Percentiles rank a stretch among this genome's conserved stretches.
Conservation (phyloP, 352 stramenopile species). For the Phytophthora ohioensis region DNA sequence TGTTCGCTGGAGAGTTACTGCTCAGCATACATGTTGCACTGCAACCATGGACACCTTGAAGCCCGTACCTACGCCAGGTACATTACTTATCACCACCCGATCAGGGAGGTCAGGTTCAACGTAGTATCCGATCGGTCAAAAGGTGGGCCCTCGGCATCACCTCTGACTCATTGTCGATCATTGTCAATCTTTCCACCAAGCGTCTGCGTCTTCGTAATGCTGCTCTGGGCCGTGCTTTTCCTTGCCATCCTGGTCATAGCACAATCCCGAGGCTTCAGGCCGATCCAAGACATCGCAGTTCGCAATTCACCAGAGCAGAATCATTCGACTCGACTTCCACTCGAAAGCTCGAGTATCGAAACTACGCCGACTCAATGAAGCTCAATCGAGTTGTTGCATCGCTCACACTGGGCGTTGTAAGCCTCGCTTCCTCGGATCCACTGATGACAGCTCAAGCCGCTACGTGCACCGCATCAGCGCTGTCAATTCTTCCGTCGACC, state of each 20-base stretch:
- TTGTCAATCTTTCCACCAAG: constrained; percentile 31
- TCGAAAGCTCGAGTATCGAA: constrained; percentile 12
- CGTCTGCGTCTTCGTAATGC: constrained; percentile 28
- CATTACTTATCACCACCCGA: constrained; percentile 22
- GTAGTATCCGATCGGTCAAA: constrained; percentile 23
- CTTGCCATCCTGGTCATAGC: constrained; percentile 21
- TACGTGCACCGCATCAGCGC: constrained; percentile 34
- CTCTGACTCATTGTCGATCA: constrained; percentile 28
- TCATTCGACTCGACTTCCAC: constrained; percentile 9
- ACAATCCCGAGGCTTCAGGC: not conserved
- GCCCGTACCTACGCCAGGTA: not conserved
- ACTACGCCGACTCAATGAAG: constrained; percentile 25
- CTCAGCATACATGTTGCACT: not conserved
- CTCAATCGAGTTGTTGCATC: constrained; percentile 24
- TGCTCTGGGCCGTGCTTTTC: not conserved
- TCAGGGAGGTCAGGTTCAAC: constrained; percentile 19
- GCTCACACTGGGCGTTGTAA: constrained; percentile 19
- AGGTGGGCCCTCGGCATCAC: constrained; percentile 14
- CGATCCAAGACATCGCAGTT: constrained; percentile 18
- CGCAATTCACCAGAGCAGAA: constrained; percentile 18
- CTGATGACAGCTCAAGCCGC: constrained; percentile 19
- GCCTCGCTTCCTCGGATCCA: constrained; percentile 8
- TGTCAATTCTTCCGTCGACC: constrained; percentile 43
- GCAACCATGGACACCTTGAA: not conserved
- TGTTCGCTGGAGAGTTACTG: too few species aligned